Evolutionary conservation across 805 yeast genomes (phyloP), one percentile per base, ranked within the genome.

Genomic region (Candida sithepensis): DNA sequence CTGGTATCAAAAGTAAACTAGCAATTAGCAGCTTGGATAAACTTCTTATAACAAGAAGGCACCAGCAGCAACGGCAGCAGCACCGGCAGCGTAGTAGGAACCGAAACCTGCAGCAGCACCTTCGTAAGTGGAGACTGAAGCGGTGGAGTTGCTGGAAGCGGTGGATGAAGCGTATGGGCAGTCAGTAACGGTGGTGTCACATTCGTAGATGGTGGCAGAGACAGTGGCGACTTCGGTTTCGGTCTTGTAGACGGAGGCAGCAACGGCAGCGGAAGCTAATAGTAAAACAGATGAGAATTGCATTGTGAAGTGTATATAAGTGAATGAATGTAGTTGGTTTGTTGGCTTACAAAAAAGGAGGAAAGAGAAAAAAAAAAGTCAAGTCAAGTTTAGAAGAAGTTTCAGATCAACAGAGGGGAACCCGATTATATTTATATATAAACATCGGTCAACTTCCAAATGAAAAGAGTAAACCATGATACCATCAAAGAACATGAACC

Each of bases 271-370:
- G 44, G 69, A 63, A 54, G 71, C 72, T 51, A 60, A 57, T 52
- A 66, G 49, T 56, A 67, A 55, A 59, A 68, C 67, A 57, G 66
- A 64, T 58, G 75, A 62, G 74, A 72, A 73, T 69, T 72, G 75
- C 77, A 73, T 73, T 68, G 52, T 70, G 70, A 72, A 75, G 72
- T 72, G 67, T 30, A 12, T 30, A 30, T 6, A 37, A 28, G 41
- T 10, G 58, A 53, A 50, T 52, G 55, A 54, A 51, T 45, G 52
- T 47, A 55, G 68, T 57, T 56, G 55, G 66, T 51, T 53, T 40
- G 48, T 37, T 43, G 39, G 20, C 13, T 37, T 5, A 19, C 24
- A 13, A 13, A 33, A 19, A 33, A 32, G 20, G 34, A 18, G 8
- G 30, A 14, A 16, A 33, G 26, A 30, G 30, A 28, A 19, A 19